Evolutionary conservation across 257 asterid species (phyloP), one percentile per base, ranked within the genome.

Genomic region (Eucommia ulmoides): DNA sequence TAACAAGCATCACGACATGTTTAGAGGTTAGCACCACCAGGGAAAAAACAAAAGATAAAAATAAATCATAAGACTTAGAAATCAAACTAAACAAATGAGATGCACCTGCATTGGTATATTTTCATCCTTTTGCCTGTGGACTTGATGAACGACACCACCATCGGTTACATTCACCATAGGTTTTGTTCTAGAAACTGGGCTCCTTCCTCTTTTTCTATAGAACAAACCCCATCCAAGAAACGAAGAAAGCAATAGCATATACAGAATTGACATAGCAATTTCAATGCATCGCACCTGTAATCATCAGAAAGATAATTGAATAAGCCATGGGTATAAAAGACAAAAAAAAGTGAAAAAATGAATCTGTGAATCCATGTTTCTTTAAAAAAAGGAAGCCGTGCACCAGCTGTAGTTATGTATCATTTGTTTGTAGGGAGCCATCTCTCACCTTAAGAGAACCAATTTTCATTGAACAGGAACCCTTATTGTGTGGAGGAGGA

Each of bases 211-310:
- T 65, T 73, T 89, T 54, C 73, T 75, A 66, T 76, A 79, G 56
- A 78, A 52, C 59, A 86, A 81, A 54, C 94, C 94, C 99, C 99
- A 91, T 21, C 94, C 97, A 18, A 91, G 93, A 74, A 91, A 81
- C 24, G 69, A 22, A 33, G 99, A 86, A 51, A 76, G 83, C 49
- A 81, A 68, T 55, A 81, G 61, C 47, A 86, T 62, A 64, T 91
- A 91, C 56, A 77, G 47, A 68, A 81, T 57, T 50, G 99, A 67
- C 29, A 86, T 65, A 51, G 93, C 69, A 72, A 86, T 81, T 68
- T 91, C 99, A 66, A 91, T 67, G 55, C 99, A 91, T 70, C 79
- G 86, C 55, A 82, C 97, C 99, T 91, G 92, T 82, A 77, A 1
- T 54, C 50, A 46, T 55, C 66, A 54, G 38, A 72, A 33, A 3